Percentiles rank a stretch among this genome's conserved stretches.
Conservation (phyloP, 2,329 filamentous ascomycete species). For the Daldinia sp. region DNA sequence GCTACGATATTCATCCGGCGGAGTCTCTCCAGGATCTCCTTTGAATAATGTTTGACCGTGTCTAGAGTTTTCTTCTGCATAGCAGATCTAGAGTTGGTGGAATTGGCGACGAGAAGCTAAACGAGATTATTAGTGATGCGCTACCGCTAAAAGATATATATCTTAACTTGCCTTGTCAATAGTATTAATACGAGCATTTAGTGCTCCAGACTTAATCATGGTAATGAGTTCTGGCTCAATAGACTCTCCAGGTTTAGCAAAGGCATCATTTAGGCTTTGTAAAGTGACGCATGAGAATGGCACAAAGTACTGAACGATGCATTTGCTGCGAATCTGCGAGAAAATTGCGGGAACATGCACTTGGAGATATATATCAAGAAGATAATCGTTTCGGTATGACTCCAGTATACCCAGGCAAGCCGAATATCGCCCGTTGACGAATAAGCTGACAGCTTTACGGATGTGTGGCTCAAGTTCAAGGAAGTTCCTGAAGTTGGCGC, state of each 20-base stretch:
- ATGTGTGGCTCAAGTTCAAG: slow-evolving; percentile 94
- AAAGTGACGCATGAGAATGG: slow-evolving; percentile 90
- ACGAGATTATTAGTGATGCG: slow-evolving; percentile 34
- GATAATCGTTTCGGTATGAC: slow-evolving; percentile 81
- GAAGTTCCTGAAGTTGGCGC: slow-evolving; percentile 80
- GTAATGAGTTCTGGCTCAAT: slow-evolving; percentile 78
- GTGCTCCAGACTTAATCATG: slow-evolving; percentile 76
- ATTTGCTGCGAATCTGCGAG: slow-evolving; percentile 81
- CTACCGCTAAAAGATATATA: neutral
- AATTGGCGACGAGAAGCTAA: slow-evolving; percentile 76
- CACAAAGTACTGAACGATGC: slow-evolving; percentile 90
- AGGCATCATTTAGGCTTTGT: slow-evolving; percentile 78
- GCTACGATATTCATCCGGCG: slow-evolving; percentile 78
- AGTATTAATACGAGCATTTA: slow-evolving; percentile 84
- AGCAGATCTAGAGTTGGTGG: slow-evolving; percentile 69
- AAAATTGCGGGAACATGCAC: slow-evolving; percentile 77
- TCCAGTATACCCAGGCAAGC: slow-evolving; percentile 84
- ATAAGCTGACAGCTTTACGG: slow-evolving; percentile 86
- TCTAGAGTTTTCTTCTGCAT: slow-evolving; percentile 76
- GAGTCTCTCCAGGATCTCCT: slow-evolving; percentile 77
- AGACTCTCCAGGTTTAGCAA: slow-evolving; percentile 68
- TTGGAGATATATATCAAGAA: slow-evolving; percentile 88
- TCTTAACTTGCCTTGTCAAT: slow-evolving; percentile 70
- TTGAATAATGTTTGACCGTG: slow-evolving; percentile 75
- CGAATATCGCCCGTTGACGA: slow-evolving; percentile 89